These are phyloP conservation scores for Saccharum spontaneum DNA, from an alignment of 176 grass and related monocot genomes.

Conservation along the genomic window DNA sequence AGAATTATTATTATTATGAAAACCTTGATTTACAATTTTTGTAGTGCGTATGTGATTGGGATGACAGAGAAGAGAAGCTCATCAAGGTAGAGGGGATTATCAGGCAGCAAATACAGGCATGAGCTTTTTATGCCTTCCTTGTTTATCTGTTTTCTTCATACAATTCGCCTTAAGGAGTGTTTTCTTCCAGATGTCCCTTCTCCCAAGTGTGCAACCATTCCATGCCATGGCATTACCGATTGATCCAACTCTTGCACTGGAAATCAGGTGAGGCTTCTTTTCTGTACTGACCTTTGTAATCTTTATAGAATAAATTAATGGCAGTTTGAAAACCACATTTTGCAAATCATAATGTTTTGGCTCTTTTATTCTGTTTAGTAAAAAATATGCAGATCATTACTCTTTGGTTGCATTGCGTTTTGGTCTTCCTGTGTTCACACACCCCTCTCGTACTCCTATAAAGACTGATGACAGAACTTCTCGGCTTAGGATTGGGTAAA, in stretches of 20 bases:
- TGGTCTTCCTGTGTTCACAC: not conserved
- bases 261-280: not conserved
- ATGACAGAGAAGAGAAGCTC: conserved; percentile 13
- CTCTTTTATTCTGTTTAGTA: conserved; percentile 3
- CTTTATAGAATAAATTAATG: conserved; percentile 17
- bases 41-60: conserved; percentile 7
- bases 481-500: conserved; percentile 9
- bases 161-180: not conserved
- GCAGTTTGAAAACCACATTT: not conserved
- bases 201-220: conserved; percentile 17
- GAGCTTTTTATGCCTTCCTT: not conserved
- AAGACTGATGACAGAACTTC: not conserved
- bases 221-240: not conserved
- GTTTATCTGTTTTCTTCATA: not conserved
- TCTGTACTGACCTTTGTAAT: not conserved
- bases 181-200: conserved; percentile 1
- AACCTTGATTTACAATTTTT: conserved; percentile 13
- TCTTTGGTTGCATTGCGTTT: not conserved
- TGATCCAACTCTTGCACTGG: not conserved
- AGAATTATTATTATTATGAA: not conserved
- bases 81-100: not conserved
- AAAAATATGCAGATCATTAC: conserved; percentile 16
- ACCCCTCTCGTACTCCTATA: not conserved
- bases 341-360: not conserved
- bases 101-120: conserved; percentile 8